Conservation (phyloP, 495 filamentous ascomycete species). For the Clohesyomyces aquaticus region DNA sequence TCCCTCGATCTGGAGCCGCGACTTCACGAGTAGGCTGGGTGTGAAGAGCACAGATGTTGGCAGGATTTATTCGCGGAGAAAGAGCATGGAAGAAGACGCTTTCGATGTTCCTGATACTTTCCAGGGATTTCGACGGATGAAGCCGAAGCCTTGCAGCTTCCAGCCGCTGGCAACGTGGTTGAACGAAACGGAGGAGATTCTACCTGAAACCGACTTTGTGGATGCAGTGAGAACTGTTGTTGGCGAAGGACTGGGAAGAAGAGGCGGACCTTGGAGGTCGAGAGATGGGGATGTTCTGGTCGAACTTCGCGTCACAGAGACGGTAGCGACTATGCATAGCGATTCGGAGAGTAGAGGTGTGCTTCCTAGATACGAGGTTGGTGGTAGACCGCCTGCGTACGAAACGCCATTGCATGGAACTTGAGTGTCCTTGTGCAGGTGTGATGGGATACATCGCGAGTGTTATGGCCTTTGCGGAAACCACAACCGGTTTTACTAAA, state of each 20-base stretch:
- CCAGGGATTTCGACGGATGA: background rate
- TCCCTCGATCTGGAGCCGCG: background rate
- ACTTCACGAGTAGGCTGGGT: background rate
- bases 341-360: background rate
- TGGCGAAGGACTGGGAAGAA: background rate
- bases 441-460: background rate
- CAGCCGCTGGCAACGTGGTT: background rate
- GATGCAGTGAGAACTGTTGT: background rate
- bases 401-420: background rate
- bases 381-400: background rate
- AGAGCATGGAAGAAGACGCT: background rate
- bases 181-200: background rate
- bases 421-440: background rate
- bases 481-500: too few relatives aligned
- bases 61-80: background rate
- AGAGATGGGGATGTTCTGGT: background rate
- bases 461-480: too few relatives aligned
- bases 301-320: background rate
- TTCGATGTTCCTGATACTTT: background rate
- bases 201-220: background rate
- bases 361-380: background rate
- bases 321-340: background rate
- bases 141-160: background rate
- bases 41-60: background rate
- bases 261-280: background rate